Percentiles rank a stretch among this genome's conserved stretches.
phyloP scores from a whole-genome alignment of 768 basidiomycete genomes.

The Russula earlei region DNA sequence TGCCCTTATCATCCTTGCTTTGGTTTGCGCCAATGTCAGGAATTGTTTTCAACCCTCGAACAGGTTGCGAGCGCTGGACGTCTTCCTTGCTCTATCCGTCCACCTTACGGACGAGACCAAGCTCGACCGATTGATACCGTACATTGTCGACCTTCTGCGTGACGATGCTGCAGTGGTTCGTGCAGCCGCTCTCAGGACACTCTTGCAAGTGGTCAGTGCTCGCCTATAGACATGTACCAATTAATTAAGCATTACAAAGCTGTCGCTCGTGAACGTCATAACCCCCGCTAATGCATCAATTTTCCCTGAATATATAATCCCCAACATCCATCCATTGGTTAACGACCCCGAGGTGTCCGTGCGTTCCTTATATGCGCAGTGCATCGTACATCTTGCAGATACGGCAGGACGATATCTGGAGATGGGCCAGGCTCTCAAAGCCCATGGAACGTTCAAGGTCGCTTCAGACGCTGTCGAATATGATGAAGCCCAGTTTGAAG shows the following conservation, averaged over 20 bases:
- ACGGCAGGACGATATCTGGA: constrained; percentile 84
- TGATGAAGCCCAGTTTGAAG: constrained; percentile 77
- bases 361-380: constrained; percentile 73
- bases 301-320: constrained; percentile 92
- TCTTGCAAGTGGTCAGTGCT: constrained; percentile 71
- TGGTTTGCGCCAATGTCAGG: constrained; percentile 82
- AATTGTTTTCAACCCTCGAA: constrained; percentile 82
- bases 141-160: constrained; percentile 77
- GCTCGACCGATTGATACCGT: constrained; percentile 87
- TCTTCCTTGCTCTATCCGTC: constrained; percentile 71
- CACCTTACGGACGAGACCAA: constrained; percentile 93
- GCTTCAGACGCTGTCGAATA: constrained; percentile 57
- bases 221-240: not conserved
- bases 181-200: constrained; percentile 62
- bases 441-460: constrained; percentile 64
- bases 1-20: constrained; percentile 76
- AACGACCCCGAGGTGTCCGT: constrained; percentile 81
- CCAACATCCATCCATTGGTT: constrained; percentile 75
- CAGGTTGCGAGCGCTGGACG: constrained; percentile 75
- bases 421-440: constrained; percentile 86
- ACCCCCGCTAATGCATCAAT: constrained; percentile 56
- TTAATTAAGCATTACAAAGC: constrained; percentile 23
- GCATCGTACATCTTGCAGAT: constrained; percentile 76
- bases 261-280: constrained; percentile 62
- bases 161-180: constrained; percentile 82